phyloP scores from a whole-genome alignment of 1,284 basidiomycete species.

The Moniliella sp. region DNA sequence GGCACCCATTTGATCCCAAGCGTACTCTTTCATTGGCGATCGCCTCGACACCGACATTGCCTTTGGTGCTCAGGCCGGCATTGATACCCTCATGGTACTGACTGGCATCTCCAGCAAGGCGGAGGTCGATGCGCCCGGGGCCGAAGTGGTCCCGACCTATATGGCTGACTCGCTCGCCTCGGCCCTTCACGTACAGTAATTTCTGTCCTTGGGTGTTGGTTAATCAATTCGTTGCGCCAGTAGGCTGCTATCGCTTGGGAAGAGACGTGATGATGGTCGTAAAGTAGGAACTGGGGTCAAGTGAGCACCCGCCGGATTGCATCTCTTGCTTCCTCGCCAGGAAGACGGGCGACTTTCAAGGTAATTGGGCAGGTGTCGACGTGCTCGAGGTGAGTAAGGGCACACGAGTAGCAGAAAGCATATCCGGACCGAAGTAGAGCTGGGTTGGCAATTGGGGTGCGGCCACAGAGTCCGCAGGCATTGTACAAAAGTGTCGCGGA shows the following conservation, averaged over 20 bases:
- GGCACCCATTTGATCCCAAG: slow-evolving; percentile 59
- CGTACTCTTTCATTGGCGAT: slow-evolving; percentile 80
- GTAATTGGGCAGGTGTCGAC: slow-evolving; percentile 68
- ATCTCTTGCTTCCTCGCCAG: too few species aligned
- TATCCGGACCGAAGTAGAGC: slow-evolving; percentile 77
- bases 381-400: slow-evolving; percentile 59
- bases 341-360: too few species aligned
- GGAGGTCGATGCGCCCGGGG: slow-evolving; percentile 40
- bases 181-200: too few species aligned
- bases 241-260: too few species aligned
- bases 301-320: too few species aligned
- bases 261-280: too few species aligned
- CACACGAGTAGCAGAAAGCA: slow-evolving; percentile 86
- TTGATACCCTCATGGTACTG: slow-evolving; percentile 69
- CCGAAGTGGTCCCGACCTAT: slow-evolving; percentile 25
- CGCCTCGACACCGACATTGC: slow-evolving; percentile 80
- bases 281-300: too few species aligned
- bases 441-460: slow-evolving; percentile 53
- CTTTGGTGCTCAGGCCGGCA: slow-evolving; percentile 65
- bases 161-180: slow-evolving; percentile 19
- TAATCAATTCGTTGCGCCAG: too few species aligned
- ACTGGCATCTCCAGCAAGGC: slow-evolving; percentile 44
- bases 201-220: too few species aligned
- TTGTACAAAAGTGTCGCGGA: slow-evolving; percentile 39
- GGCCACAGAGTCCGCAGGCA: slow-evolving; percentile 66